Evolutionary conservation across 345 rosid species (phyloP), one percentile per base, ranked within the genome.

Genomic region (Citrus cavaleriei): DNA sequence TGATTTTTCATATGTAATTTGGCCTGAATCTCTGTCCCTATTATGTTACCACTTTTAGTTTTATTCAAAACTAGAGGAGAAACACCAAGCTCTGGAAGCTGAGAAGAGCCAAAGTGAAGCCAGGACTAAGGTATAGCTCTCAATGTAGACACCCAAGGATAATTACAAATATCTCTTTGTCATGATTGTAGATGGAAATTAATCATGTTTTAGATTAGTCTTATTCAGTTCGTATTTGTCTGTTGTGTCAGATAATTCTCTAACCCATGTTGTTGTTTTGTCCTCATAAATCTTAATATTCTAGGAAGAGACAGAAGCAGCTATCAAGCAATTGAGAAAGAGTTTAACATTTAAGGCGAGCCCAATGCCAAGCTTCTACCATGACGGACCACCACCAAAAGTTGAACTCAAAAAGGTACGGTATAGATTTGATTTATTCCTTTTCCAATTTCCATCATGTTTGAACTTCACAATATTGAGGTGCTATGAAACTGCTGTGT

Each of bases 331-430:
- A 83, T 78, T 95, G 72, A 90, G 98, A 83, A 95, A 85, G 88
- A 90, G 87, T 86, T 88, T 95, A 89, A 82, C 73, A 72, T 86
- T 92, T 74, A 95, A 86, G 85, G 98, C 98, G 10, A 93, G 77
- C 65, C 98, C 98, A 19, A 92, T 95, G 89, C 98, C 98, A 30
- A 89, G 85, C 79, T 95, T 95, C 87, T 95, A 95, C 83, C 81
- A 84, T 4, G 98, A 93, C 72, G 92, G 94, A 70, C 94, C 97
- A 72, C 97, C 98, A 57, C 95, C 97, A 58, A 92, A 91, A 86
- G 88, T 81, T 78, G 93, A 90, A 82, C 91, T 88, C 70, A 93
- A 91, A 85, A 95, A 95, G 97, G 98, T 93, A 89, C 72, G 55
- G 19, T 13, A 40, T 62, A n/a, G 6, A 51, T 34, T 72, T 59